Evolutionary conservation across 2,329 filamentous ascomycete genomes (phyloP).

Genomic region (Neurospora crassa): DNA sequence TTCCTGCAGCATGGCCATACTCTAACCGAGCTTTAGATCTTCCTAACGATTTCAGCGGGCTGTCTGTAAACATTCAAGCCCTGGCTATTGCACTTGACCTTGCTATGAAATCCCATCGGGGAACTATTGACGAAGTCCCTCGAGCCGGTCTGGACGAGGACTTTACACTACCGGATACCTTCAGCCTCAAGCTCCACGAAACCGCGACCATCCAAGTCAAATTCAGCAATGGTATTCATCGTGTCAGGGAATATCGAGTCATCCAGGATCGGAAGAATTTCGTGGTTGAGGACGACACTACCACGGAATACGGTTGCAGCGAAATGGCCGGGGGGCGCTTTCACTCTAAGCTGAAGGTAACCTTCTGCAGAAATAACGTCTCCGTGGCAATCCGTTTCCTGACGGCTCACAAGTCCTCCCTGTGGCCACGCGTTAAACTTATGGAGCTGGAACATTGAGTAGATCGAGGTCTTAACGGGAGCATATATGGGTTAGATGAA

Average conservation of each 20-base stretch:
- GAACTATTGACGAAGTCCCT: background rate
- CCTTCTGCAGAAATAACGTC: background rate
- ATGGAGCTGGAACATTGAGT: background rate
- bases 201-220: background rate
- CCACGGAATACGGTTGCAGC: background rate
- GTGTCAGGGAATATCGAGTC: background rate
- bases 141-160: background rate
- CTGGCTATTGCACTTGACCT: background rate
- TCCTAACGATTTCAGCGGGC: background rate
- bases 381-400: rapidly evolving
- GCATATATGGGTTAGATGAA: background rate
- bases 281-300: background rate
- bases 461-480: rapidly evolving
- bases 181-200: background rate
- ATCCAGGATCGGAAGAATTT: background rate
- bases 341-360: background rate
- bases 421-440: background rate
- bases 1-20: background rate
- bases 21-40: background rate
- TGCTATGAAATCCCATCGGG: background rate
- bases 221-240: background rate
- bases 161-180: background rate
- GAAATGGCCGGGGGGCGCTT: background rate
- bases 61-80: background rate
- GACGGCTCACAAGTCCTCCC: background rate